Percentiles rank a stretch among this genome's conserved stretches.
Conservation (phyloP, 2,329 filamentous ascomycete species). For the Didymella pomorum region DNA sequence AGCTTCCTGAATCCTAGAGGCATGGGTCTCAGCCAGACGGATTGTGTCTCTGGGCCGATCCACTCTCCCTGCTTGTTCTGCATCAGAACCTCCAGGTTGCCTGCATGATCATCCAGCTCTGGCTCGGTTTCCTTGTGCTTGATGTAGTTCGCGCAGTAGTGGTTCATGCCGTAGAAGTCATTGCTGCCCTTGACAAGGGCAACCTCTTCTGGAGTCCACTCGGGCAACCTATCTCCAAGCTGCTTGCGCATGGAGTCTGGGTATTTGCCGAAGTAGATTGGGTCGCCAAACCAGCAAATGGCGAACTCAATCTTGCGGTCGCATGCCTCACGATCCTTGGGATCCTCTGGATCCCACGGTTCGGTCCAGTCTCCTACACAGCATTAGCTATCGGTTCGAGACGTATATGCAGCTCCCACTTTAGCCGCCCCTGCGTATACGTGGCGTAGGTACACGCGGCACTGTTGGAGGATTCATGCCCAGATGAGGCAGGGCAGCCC, state of each 20-base stretch:
- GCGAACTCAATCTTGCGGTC: slow-evolving; percentile 86
- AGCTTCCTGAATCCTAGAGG: slow-evolving; percentile 79
- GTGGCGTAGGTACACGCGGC: slow-evolving; percentile 8
- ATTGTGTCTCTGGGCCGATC: slow-evolving; percentile 85
- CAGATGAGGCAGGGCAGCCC: slow-evolving; percentile 2
- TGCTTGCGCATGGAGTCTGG: slow-evolving; percentile 84
- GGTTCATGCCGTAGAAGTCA: slow-evolving; percentile 95
- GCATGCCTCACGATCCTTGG: slow-evolving; percentile 76
- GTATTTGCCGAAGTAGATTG: slow-evolving; percentile 84
- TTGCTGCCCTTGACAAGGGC: slow-evolving; percentile 84
- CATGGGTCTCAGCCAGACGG: slow-evolving; percentile 79
- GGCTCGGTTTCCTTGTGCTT: slow-evolving; percentile 71
- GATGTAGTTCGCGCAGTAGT: slow-evolving; percentile 90
- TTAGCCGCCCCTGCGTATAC: slow-evolving; percentile 7
- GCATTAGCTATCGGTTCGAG: slow-evolving; percentile 8
- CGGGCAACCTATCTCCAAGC: slow-evolving; percentile 78
- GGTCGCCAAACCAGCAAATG: slow-evolving; percentile 89
- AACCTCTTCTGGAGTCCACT: slow-evolving; percentile 75
- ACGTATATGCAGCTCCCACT: slow-evolving; percentile 1
- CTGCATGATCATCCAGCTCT: slow-evolving; percentile 72
- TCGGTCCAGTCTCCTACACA: slow-evolving; percentile 74
- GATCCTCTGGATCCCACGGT: slow-evolving; percentile 81
- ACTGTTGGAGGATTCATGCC: slow-evolving; percentile 5
- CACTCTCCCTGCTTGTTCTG: slow-evolving; percentile 74
- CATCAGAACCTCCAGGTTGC: slow-evolving; percentile 77